Conservation (phyloP, 257 asterid genomes). For the Forsythia suspensa region DNA sequence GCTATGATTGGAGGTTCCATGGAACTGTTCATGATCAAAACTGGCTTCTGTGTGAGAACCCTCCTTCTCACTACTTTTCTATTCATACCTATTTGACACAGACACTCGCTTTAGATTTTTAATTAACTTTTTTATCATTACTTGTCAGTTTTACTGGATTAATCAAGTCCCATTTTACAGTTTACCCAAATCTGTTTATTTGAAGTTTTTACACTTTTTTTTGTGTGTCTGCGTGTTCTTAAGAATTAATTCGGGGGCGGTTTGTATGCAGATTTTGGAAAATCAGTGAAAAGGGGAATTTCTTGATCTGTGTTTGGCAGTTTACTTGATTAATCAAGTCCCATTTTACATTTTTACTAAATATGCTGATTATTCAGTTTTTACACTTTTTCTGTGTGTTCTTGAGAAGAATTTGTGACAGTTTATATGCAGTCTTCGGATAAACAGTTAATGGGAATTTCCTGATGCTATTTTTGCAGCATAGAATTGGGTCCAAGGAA, state of each 20-base stretch:
- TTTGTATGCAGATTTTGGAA: not conserved
- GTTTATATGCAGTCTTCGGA: not conserved
- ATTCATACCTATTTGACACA: not conserved
- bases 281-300: not conserved
- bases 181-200: not conserved
- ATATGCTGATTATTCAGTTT: not conserved
- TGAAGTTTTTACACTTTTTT: not conserved
- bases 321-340: not conserved
- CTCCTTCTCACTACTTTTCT: slow-evolving; percentile 37
- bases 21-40: slow-evolving; percentile 95
- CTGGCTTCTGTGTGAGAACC: slow-evolving; percentile 87
- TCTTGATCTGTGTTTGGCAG: not conserved
- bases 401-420: not conserved
- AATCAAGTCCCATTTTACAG: not conserved
- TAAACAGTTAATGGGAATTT: not conserved
- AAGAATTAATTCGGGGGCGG: not conserved
- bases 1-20: slow-evolving; percentile 84
- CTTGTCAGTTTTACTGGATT: not conserved
- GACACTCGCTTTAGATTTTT: not conserved
- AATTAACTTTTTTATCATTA: not conserved
- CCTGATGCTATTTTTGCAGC: not conserved
- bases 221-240: not conserved
- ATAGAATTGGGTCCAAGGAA: slow-evolving; percentile 4
- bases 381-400: not conserved
- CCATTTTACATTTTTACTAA: not conserved